Percentiles rank a stretch among this genome's conserved stretches.
Evolutionary conservation across 257 asterid species (phyloP).

Genomic region (Rauvolfia tetraphylla): DNA sequence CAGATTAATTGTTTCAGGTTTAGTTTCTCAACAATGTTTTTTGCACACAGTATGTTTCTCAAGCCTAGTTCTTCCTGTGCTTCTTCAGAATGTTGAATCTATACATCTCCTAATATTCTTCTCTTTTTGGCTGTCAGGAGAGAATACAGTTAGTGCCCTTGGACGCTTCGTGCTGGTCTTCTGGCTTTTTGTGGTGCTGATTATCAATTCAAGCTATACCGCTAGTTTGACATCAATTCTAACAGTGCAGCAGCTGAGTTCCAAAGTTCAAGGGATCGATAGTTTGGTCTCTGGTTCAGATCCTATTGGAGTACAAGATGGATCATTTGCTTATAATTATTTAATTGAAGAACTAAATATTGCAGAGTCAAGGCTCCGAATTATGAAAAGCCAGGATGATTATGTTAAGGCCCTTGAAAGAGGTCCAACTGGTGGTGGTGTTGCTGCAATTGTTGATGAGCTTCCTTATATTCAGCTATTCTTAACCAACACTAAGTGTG

Average conservation of each 20-base stretch:
- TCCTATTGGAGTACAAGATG: slow-evolving; percentile 90
- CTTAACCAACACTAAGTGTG: slow-evolving; percentile 64
- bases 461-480: slow-evolving; percentile 76
- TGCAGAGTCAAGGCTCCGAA: slow-evolving; percentile 58
- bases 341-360: slow-evolving; percentile 58
- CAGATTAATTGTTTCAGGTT: slow-evolving; percentile 54
- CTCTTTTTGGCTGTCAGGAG: slow-evolving; percentile 45
- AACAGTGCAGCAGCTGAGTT: slow-evolving; percentile 76
- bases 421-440: slow-evolving; percentile 80
- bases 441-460: slow-evolving; percentile 91
- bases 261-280: slow-evolving; percentile 81
- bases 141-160: slow-evolving; percentile 84
- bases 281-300: slow-evolving; percentile 54
- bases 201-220: slow-evolving; percentile 91
- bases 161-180: slow-evolving; percentile 78
- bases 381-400: slow-evolving; percentile 62
- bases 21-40: slow-evolving; percentile 96
- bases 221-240: slow-evolving; percentile 98
- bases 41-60: slow-evolving; percentile 74
- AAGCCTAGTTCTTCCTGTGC: not conserved
- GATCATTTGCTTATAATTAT: slow-evolving; percentile 74
- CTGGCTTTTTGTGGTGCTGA: slow-evolving; percentile 95
- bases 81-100: not conserved
- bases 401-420: slow-evolving; percentile 41
- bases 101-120: not conserved